These are phyloP conservation scores for Lathyrus tuberosus DNA, from an alignment of 306 rosid genomes.

Conservation along the genomic window DNA sequence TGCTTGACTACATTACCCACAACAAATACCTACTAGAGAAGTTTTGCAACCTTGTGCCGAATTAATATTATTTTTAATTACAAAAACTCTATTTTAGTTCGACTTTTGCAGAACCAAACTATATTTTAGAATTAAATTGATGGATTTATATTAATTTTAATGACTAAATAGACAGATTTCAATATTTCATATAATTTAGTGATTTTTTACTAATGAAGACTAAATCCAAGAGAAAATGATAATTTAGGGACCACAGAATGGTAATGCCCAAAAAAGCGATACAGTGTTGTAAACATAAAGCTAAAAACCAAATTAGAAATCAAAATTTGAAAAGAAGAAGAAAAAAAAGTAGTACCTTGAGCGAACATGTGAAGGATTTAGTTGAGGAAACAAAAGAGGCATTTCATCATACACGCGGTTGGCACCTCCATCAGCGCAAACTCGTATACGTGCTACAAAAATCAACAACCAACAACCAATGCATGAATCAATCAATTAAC, in stretches of 20 bases:
- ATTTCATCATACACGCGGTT: conserved; percentile 82
- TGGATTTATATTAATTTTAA: too few relatives aligned
- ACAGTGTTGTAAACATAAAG: background rate
- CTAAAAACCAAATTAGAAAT: background rate
- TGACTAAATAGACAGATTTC: too few relatives aligned
- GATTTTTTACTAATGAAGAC: too few relatives aligned
- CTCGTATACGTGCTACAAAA: conserved; percentile 60
- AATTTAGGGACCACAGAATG: background rate
- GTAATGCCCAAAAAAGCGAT: background rate
- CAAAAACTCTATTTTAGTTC: too few relatives aligned
- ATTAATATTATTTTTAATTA: too few relatives aligned
- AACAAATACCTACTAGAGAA: background rate
- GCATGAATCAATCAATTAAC: background rate
- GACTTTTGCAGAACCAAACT: too few relatives aligned
- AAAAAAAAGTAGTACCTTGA: conserved; percentile 48
- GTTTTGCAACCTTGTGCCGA: background rate
- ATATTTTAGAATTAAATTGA: too few relatives aligned
- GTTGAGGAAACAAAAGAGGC: conserved; percentile 69
- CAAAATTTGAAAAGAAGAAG: background rate
- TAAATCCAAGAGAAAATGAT: too few relatives aligned
- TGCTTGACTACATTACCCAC: too few relatives aligned
- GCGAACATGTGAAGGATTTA: conserved; percentile 62
- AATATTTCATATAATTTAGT: too few relatives aligned
- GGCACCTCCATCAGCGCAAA: conserved; percentile 99
- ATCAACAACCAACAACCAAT: background rate